Conservation (phyloP, 1,139 yeast genomes). For the Yamadazyma triangularis region DNA sequence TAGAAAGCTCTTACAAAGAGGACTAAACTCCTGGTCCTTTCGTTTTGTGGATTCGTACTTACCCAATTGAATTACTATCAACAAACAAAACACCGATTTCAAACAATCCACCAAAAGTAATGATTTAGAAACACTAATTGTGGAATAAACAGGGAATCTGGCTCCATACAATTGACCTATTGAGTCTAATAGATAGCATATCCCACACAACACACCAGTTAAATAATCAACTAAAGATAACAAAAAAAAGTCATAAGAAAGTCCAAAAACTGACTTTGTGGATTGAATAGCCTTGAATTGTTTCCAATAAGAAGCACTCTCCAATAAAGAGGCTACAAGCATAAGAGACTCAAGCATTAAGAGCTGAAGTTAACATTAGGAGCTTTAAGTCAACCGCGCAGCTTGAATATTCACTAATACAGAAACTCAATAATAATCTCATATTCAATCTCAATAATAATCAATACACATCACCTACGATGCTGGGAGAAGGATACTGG, state of each 20-base stretch:
- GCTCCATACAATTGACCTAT: slow-evolving; percentile 2
- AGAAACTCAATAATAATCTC: too few relatives aligned
- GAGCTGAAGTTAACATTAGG: too few relatives aligned
- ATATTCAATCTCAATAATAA: too few relatives aligned
- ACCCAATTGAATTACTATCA: slow-evolving; percentile 13
- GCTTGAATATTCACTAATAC: too few relatives aligned
- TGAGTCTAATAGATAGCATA: slow-evolving; percentile 9
- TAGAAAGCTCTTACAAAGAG: slow-evolving; percentile 8
- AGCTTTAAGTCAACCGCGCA: too few relatives aligned
- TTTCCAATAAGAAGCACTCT: slow-evolving; percentile 6
- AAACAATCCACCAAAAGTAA: slow-evolving; percentile 12
- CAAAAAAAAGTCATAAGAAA: slow-evolving; percentile 24
- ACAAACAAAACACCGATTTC: slow-evolving; percentile 9
- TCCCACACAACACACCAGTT: slow-evolving; percentile 11
- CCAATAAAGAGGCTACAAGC: slow-evolving; percentile 8
- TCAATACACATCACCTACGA: neutral
- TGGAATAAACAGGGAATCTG: slow-evolving; percentile 17
- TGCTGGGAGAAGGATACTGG: slow-evolving; percentile 50
- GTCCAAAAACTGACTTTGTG: slow-evolving; percentile 21
- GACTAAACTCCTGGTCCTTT: slow-evolving; percentile 22
- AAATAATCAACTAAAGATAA: slow-evolving; percentile 12
- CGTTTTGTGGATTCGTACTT: slow-evolving; percentile 17
- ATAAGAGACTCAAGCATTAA: slow-evolving; percentile 12
- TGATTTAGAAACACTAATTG: slow-evolving; percentile 5
- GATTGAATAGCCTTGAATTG: slow-evolving; percentile 18